phyloP scores from a whole-genome alignment of 495 filamentous ascomycete genomes.

The Podospora australis region DNA sequence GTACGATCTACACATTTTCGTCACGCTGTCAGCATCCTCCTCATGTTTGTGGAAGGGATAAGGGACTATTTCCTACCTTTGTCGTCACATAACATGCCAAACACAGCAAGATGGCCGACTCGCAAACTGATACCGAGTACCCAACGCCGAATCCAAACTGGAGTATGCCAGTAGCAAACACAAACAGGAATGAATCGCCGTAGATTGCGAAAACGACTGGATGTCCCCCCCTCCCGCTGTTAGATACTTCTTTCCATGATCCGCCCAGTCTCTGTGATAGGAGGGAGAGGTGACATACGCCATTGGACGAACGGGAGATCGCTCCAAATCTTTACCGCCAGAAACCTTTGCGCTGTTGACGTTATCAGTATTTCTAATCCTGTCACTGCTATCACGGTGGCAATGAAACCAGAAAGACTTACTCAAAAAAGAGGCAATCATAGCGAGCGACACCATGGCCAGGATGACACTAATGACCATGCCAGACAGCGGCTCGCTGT shows the following conservation, averaged over 20 bases:
- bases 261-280: too few species aligned
- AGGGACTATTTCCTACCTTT: slow-evolving; percentile 33
- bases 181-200: slow-evolving; percentile 44
- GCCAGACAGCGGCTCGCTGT: slow-evolving; percentile 29
- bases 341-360: slow-evolving; percentile 27
- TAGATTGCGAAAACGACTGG: slow-evolving; percentile 48
- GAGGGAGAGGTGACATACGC: slow-evolving; percentile 29
- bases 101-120: slow-evolving; percentile 44
- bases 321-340: slow-evolving; percentile 37
- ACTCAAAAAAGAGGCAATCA: slow-evolving; percentile 43
- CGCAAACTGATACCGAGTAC: slow-evolving; percentile 34
- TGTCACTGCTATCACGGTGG: slow-evolving; percentile 2
- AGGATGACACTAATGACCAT: slow-evolving; percentile 37
- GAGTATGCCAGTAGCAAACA: slow-evolving; percentile 43
- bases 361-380: background rate
- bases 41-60: background rate
- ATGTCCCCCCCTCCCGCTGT: too few species aligned
- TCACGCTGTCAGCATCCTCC: slow-evolving; percentile 5
- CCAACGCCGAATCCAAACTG: slow-evolving; percentile 44
- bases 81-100: slow-evolving; percentile 47
- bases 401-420: slow-evolving; percentile 7
- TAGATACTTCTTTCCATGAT: background rate
- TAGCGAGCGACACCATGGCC: slow-evolving; percentile 33
- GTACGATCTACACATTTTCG: slow-evolving; percentile 35
- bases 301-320: slow-evolving; percentile 39